Evolutionary conservation across 805 yeast species (phyloP).

Genomic region (Metschnikowia vanudenii): DNA sequence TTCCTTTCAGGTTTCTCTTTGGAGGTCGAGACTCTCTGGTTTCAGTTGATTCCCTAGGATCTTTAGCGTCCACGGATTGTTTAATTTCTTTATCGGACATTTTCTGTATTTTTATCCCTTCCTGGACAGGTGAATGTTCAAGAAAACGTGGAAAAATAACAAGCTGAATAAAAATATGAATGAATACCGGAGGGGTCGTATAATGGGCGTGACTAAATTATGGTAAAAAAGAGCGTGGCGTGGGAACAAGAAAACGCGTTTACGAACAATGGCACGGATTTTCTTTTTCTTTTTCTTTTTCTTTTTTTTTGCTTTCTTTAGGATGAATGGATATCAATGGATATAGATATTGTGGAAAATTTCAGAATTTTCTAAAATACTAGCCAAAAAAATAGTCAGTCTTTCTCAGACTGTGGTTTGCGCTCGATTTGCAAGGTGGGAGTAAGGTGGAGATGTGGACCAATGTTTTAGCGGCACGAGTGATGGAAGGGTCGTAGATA

Average conservation of each 20-base stretch:
- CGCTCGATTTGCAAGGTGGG: not conserved
- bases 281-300: not conserved
- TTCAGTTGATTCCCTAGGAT: conserved; percentile 7
- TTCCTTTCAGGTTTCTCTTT: conserved; percentile 49
- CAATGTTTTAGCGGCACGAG: not conserved
- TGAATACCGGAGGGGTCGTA: not conserved
- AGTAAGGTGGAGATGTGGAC: not conserved
- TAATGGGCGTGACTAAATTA: not conserved
- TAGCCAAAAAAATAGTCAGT: not conserved
- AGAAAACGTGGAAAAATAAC: too few species aligned
- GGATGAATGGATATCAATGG: too few species aligned
- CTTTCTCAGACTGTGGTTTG: not conserved
- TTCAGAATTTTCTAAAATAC: too few species aligned
- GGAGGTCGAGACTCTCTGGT: conserved; percentile 13
- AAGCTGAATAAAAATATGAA: too few species aligned
- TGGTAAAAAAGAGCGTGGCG: not conserved
- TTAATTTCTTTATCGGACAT: not conserved
- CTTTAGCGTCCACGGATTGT: not conserved
- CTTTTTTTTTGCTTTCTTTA: not conserved
- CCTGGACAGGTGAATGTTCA: too few species aligned
- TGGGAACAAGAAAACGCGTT: not conserved
- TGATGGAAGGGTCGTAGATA: not conserved
- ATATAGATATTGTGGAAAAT: too few species aligned
- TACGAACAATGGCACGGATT: not conserved
- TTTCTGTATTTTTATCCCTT: not conserved